Conservation (phyloP, 2,329 filamentous ascomycete species). For the Penicillium frequentans region DNA sequence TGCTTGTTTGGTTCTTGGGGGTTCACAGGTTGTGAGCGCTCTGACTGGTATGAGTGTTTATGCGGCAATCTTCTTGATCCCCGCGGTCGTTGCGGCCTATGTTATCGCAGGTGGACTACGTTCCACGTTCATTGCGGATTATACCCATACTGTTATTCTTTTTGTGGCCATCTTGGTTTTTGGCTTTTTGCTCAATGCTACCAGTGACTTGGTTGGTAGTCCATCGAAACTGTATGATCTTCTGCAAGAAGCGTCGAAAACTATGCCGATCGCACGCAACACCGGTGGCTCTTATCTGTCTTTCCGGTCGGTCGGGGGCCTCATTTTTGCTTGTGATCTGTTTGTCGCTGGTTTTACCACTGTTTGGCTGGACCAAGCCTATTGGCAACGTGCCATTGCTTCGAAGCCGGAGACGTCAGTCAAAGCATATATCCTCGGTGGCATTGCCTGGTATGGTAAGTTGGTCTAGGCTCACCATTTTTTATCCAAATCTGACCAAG, state of each 20-base stretch:
- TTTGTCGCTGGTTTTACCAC: slow-evolving; percentile 39
- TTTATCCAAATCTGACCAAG: not conserved
- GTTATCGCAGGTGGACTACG: slow-evolving; percentile 43
- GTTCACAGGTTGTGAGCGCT: slow-evolving; percentile 40
- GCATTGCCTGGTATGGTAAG: slow-evolving; percentile 31
- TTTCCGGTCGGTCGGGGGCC: slow-evolving; percentile 35
- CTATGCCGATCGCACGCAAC: slow-evolving; percentile 33
- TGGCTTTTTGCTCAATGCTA: slow-evolving; percentile 38
- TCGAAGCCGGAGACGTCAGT: slow-evolving; percentile 43
- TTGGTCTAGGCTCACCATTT: not conserved
- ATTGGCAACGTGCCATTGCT: slow-evolving; percentile 45
- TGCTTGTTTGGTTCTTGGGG: slow-evolving; percentile 41
- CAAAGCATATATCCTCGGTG: slow-evolving; percentile 45
- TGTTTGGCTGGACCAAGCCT: slow-evolving; percentile 45
- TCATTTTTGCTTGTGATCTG: slow-evolving; percentile 41
- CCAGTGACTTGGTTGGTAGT: slow-evolving; percentile 32
- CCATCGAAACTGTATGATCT: slow-evolving; percentile 40
- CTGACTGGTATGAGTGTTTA: slow-evolving; percentile 46
- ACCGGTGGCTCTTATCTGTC: slow-evolving; percentile 39
- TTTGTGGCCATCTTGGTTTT: slow-evolving; percentile 43
- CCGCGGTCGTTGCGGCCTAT: slow-evolving; percentile 41
- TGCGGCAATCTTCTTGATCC: slow-evolving; percentile 43
- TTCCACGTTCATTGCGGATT: slow-evolving; percentile 45
- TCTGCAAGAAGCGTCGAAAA: slow-evolving; percentile 31
- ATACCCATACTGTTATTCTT: slow-evolving; percentile 44